Percentiles rank a stretch among this genome's conserved stretches.
Conservation (phyloP, 441 rosid genomes). For the Populus tomentosa region DNA sequence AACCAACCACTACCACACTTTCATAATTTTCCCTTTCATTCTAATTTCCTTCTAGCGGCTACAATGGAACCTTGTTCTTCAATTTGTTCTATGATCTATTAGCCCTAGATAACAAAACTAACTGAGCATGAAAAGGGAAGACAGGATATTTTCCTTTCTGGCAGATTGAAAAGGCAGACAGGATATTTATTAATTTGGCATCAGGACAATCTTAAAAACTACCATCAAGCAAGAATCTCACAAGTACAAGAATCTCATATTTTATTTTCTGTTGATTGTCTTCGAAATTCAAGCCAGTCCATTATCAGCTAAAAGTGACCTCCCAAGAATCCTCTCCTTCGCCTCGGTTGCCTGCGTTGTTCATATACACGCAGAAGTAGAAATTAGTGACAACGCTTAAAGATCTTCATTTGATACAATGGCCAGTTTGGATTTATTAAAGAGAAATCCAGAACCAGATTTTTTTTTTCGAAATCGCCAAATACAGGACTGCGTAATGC, state of each 20-base stretch:
- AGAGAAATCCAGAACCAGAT: not conserved
- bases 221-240: not conserved
- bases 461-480: not conserved
- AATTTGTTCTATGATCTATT: not conserved
- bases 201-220: not conserved
- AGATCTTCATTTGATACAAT: not conserved
- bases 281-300: not conserved
- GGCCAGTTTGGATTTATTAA: not conserved
- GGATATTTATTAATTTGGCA: not conserved
- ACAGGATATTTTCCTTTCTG: not conserved
- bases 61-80: not conserved
- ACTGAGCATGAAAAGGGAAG: not conserved
- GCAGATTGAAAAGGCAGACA: not conserved
- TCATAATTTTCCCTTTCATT: not conserved
- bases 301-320: not conserved
- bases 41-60: not conserved
- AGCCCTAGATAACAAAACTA: not conserved
- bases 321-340: not conserved
- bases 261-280: not conserved
- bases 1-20: no score
- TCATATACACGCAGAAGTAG: not conserved
- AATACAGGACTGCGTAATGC: not conserved
- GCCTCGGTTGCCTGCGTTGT: conserved; percentile 3
- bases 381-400: not conserved
- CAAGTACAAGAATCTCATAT: no score